Conservation (phyloP, 2,329 filamentous ascomycete species). For the Ophiostoma angusticollis region DNA sequence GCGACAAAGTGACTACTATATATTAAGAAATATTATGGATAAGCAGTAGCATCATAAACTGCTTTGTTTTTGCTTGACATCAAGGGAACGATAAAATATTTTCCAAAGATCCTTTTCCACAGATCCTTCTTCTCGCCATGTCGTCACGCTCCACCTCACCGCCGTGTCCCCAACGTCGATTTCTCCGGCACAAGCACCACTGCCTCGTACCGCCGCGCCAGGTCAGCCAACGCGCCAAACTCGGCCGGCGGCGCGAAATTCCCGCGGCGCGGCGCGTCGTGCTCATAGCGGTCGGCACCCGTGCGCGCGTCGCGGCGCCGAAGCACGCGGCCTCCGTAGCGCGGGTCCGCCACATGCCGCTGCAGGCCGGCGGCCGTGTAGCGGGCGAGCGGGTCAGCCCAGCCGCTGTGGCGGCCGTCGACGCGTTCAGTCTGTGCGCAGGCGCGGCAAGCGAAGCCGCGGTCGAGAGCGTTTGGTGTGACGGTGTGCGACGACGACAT, state of each 20-base stretch:
- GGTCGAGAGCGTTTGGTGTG: constrained; percentile 6
- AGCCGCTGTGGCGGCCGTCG: constrained; percentile 8
- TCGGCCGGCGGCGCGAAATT: constrained; percentile 10
- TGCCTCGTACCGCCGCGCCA: constrained; percentile 10
- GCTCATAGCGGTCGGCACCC: constrained; percentile 6
- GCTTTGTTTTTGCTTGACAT: too few relatives aligned
- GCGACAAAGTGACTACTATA: too few relatives aligned
- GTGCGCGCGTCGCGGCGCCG: constrained; percentile 1
- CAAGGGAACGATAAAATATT: too few relatives aligned
- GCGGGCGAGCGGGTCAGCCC: constrained; percentile 11
- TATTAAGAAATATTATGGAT: too few relatives aligned
- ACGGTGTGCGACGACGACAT: not conserved
- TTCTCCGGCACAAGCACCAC: constrained; percentile 5
- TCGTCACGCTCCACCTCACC: not conserved
- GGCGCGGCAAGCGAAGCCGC: constrained; percentile 12
- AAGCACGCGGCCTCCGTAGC: constrained; percentile 12
- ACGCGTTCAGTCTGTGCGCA: constrained; percentile 10
- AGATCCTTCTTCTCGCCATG: too few relatives aligned
- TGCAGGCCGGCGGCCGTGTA: constrained; percentile 11
- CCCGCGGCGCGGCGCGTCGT: constrained; percentile 9
- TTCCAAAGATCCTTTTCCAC: too few relatives aligned
- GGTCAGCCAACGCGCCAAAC: constrained; percentile 10
- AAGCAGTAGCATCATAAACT: too few relatives aligned
- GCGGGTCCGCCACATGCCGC: constrained; percentile 9
- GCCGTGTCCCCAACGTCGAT: not conserved